Conservation (phyloP, 768 basidiomycete genomes). For the Suillus brevipes region DNA sequence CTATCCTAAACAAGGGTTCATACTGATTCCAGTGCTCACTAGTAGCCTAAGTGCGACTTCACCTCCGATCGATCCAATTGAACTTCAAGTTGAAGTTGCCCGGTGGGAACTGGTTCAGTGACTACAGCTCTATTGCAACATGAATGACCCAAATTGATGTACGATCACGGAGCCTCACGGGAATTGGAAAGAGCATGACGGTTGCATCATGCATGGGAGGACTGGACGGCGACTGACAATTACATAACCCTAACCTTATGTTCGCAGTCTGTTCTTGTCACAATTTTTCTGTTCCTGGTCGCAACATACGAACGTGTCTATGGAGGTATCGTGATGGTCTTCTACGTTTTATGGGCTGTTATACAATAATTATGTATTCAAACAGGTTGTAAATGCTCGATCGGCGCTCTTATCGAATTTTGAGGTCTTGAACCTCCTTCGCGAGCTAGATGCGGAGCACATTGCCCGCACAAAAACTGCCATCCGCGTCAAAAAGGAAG, state of each 20-base stretch:
- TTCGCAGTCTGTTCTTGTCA: not conserved
- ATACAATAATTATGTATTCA: not conserved
- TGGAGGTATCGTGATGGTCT: constrained; percentile 4
- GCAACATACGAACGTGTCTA: not conserved
- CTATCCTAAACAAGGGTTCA: no score
- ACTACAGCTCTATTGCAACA: no score
- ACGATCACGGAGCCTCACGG: no score
- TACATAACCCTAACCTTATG: constrained; percentile 1
- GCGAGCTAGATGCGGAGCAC: constrained; percentile 75
- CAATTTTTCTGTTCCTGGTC: not conserved
- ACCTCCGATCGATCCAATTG: no score
- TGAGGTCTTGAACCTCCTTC: constrained; percentile 80
- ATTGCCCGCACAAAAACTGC: constrained; percentile 68
- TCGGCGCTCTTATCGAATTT: constrained; percentile 85
- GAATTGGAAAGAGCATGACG: no score
- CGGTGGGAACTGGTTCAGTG: no score
- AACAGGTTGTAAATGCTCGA: constrained; percentile 47
- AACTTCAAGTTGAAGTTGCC: no score
- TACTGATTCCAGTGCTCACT: no score
- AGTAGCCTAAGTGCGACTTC: no score
- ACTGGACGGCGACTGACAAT: no score
- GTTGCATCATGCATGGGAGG: no score
- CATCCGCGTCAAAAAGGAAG: constrained; percentile 74
- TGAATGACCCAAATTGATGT: no score
- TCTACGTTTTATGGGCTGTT: not conserved